Evolutionary conservation across 2,329 filamentous ascomycete genomes (phyloP).

Genomic region (Aspergillus felis): DNA sequence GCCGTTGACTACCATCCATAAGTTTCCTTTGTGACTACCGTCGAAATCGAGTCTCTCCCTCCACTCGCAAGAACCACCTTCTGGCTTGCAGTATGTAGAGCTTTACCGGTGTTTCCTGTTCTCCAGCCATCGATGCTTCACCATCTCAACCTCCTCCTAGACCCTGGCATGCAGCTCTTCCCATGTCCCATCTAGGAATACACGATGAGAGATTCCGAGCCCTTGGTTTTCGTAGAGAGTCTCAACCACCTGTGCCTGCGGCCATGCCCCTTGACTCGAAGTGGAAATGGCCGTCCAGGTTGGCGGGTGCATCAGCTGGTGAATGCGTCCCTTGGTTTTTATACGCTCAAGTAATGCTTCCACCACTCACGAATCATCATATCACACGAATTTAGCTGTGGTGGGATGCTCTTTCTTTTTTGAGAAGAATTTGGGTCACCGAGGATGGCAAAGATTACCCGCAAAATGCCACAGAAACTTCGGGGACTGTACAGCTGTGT

Average conservation of each 20-base stretch:
- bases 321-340: background rate
- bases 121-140: background rate
- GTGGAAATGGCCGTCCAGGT: background rate
- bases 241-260: background rate
- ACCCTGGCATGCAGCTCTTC: background rate
- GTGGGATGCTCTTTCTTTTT: background rate
- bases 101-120: background rate
- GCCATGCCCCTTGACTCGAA: background rate
- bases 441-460: slow-evolving; percentile 20
- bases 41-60: background rate
- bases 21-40: too few species aligned
- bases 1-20: background rate
- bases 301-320: background rate
- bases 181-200: background rate
- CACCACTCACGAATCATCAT: background rate
- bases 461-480: slow-evolving; percentile 18
- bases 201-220: background rate
- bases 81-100: background rate
- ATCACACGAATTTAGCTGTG: background rate
- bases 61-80: background rate
- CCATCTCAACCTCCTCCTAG: background rate
- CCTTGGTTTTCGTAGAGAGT: background rate
- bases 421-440: background rate
- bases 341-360: background rate
- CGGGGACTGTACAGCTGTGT: slow-evolving; percentile 15